Conservation (phyloP, 208 protist genomes). For the Crithidia fasciculata region DNA sequence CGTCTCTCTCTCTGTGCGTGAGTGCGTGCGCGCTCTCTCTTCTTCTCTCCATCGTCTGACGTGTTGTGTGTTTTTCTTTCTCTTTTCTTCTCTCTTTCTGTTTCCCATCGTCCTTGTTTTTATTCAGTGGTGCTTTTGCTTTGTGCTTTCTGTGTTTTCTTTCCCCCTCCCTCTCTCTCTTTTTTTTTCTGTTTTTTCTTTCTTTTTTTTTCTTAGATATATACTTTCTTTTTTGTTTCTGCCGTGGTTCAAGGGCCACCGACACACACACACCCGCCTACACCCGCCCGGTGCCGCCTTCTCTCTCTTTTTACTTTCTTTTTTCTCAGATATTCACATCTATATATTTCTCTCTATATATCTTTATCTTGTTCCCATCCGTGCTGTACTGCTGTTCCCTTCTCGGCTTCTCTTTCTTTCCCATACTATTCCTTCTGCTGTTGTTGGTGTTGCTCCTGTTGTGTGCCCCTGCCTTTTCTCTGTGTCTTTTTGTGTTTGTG, state of each 20-base stretch:
- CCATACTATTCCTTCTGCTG: too few species aligned
- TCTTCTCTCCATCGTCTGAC: too few species aligned
- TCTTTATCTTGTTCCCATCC: background rate
- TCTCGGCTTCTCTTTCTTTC: too few species aligned
- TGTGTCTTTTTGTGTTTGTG: too few species aligned
- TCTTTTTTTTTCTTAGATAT: conserved; percentile 2
- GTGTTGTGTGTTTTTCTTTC: background rate
- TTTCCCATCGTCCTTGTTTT: background rate
- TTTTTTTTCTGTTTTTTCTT: background rate
- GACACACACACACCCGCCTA: too few species aligned
- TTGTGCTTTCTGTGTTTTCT: background rate
- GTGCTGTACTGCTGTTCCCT: background rate
- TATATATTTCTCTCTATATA: conserved; percentile 5
- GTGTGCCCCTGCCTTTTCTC: too few species aligned
- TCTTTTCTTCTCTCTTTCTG: conserved; percentile 6
- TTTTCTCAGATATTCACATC: background rate
- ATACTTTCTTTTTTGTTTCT: conserved; percentile 4
- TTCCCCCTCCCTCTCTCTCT: background rate
- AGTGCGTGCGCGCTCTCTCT: too few species aligned
- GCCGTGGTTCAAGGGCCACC: too few species aligned
- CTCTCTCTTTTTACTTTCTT: background rate
- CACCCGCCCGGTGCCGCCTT: too few species aligned
- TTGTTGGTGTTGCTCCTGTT: too few species aligned
- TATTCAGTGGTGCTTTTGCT: background rate
- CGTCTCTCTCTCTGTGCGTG: too few species aligned